Percentiles rank a stretch among this genome's conserved stretches.
phyloP scores from a whole-genome alignment of 352 stramenopile genomes.

The Phytophthora foliorum region DNA sequence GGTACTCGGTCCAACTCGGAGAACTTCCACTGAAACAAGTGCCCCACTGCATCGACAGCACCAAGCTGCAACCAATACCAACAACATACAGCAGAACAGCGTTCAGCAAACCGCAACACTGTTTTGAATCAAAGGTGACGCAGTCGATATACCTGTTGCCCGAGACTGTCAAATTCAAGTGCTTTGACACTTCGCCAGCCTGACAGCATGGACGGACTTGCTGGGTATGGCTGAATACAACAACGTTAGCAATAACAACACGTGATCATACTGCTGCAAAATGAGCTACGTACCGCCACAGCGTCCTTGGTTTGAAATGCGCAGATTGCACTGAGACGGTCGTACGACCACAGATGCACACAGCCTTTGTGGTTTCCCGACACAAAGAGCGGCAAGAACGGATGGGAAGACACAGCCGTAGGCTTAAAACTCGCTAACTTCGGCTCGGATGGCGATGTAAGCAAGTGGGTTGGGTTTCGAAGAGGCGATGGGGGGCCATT shows the following conservation, averaged over 20 bases:
- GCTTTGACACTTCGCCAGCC: conserved; percentile 74
- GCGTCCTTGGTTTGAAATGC: conserved; percentile 77
- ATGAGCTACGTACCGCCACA: conserved; percentile 50
- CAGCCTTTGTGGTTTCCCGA: conserved; percentile 85
- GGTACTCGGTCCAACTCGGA: conserved; percentile 67
- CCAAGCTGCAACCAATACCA: conserved; percentile 76
- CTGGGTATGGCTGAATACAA: conserved; percentile 59
- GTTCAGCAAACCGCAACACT: neutral
- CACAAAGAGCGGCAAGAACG: conserved; percentile 82
- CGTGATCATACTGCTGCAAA: neutral
- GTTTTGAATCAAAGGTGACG: neutral
- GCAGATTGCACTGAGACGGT: conserved; percentile 77
- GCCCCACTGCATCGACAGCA: conserved; percentile 73
- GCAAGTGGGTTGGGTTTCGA: conserved; percentile 40
- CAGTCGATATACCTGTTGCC: conserved; percentile 63
- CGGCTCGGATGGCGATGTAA: conserved; percentile 40
- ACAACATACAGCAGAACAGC: neutral
- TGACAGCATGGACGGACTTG: conserved; percentile 65
- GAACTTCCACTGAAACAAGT: conserved; percentile 89
- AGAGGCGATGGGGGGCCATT: conserved; percentile 36
- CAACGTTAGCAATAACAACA: neutral
- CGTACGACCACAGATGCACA: conserved; percentile 88
- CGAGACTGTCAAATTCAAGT: conserved; percentile 82
- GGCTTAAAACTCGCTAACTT: conserved; percentile 83
- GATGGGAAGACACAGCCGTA: conserved; percentile 77